Evolutionary conservation across 331 rosid species (phyloP).

Genomic region (Telfairia occidentalis): DNA sequence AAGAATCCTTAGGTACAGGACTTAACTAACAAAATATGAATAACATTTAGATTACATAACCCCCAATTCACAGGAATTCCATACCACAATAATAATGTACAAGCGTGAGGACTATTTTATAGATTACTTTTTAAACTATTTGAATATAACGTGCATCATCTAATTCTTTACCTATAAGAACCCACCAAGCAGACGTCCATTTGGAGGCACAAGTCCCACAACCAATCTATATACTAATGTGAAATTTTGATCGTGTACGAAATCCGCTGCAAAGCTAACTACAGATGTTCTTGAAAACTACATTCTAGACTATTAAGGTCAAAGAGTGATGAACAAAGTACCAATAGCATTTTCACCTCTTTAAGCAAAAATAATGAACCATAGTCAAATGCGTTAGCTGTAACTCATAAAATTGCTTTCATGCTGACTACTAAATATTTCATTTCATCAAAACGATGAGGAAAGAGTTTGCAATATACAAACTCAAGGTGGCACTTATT

Average conservation of each 20-base stretch:
- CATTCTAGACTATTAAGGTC: not conserved
- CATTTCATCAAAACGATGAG: not conserved
- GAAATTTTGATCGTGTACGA: not conserved
- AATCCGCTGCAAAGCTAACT: not conserved
- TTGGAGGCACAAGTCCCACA: not conserved
- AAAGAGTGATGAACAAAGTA: not conserved
- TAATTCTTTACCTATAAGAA: not conserved
- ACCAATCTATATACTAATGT: not conserved
- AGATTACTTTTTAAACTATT: not conserved
- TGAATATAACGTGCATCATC: not conserved
- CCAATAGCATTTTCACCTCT: not conserved
- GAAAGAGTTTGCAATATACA: not conserved
- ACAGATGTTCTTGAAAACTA: not conserved
- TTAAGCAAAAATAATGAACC: not conserved
- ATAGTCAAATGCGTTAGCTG: not conserved
- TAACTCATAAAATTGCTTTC: too few relatives aligned
- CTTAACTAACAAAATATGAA: not conserved
- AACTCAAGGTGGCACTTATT: not conserved
- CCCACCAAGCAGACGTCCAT: not conserved
- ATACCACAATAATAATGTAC: not conserved
- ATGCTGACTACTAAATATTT: not conserved
- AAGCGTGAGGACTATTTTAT: not conserved
- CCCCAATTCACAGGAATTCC: not conserved
- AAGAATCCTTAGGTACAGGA: not conserved
- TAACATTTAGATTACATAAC: not conserved